Evolutionary conservation across 495 filamentous ascomycete genomes (phyloP).

Genomic region (Hypoxylon trugodes): DNA sequence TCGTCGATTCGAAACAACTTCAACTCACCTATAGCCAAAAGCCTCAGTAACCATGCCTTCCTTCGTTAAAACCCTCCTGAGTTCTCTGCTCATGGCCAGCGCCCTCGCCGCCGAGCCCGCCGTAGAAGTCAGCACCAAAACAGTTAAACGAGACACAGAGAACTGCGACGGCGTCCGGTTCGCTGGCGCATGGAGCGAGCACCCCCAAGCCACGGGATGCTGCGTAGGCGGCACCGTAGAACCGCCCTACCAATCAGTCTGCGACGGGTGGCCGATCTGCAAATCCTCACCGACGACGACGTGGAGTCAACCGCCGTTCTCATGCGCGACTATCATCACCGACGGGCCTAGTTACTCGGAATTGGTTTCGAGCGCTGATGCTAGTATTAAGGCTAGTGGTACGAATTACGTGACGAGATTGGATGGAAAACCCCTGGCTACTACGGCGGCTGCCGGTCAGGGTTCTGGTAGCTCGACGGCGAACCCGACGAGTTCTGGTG

Average conservation of each 20-base stretch:
- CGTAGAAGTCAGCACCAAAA: background rate
- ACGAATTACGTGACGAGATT: background rate
- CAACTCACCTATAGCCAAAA: too few relatives aligned
- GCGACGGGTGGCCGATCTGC: slow-evolving; percentile 11
- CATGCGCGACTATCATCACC: slow-evolving; percentile 12
- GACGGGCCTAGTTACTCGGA: background rate
- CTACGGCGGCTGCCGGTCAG: background rate
- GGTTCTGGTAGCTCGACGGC: background rate
- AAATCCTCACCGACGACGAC: slow-evolving; percentile 6
- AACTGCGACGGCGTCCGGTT: background rate
- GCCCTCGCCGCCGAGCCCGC: background rate
- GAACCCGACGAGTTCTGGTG: background rate
- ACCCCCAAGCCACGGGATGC: background rate
- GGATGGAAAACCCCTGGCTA: background rate
- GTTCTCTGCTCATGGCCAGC: background rate
- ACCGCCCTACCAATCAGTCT: background rate
- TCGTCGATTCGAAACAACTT: too few relatives aligned
- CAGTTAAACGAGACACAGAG: background rate
- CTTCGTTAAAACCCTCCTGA: background rate
- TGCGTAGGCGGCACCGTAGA: slow-evolving; percentile 17
- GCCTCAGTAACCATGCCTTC: slow-evolving; percentile 9
- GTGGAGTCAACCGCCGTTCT: background rate
- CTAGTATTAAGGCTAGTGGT: slow-evolving; percentile 1
- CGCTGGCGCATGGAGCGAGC: background rate
- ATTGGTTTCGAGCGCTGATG: background rate